Conservation (phyloP, 352 stramenopile genomes). For the Globisporangium cylindrosporum region DNA sequence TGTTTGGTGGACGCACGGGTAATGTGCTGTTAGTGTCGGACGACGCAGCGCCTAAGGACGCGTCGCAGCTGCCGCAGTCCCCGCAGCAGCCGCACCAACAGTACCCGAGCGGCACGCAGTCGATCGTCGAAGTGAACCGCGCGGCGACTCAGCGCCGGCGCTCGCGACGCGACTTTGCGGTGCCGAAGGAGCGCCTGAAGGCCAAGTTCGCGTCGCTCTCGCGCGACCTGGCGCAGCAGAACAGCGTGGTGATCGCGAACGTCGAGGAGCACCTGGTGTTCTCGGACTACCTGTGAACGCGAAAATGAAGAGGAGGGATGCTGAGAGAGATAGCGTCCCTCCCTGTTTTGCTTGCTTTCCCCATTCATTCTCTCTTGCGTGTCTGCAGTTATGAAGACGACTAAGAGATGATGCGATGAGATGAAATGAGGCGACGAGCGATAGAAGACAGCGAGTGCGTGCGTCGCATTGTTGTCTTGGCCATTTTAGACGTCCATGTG, state of each 20-base stretch:
- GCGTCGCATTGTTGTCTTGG: neutral
- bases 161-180: conserved; percentile 50
- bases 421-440: neutral
- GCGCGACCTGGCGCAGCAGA: conserved; percentile 50
- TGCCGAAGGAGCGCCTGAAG: conserved; percentile 68
- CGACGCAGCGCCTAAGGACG: conserved; percentile 12
- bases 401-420: neutral
- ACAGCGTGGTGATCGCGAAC: conserved; percentile 33
- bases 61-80: neutral
- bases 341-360: neutral
- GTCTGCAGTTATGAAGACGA: neutral
- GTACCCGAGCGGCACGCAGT: conserved; percentile 23
- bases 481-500: neutral
- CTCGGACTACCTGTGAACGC: conserved; percentile 61
- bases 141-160: conserved; percentile 32
- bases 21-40: conserved; percentile 51
- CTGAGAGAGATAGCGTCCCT: neutral
- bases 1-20: conserved; percentile 44
- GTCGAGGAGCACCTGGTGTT: conserved; percentile 70
- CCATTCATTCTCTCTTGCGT: neutral
- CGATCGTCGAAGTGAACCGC: conserved; percentile 63
- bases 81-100: conserved; percentile 10
- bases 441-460: neutral
- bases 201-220: conserved; percentile 68
- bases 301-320: neutral